Base-by-base conservation (phyloP, 345 rosid genomes). In the Rhizophora mangle region DNA sequence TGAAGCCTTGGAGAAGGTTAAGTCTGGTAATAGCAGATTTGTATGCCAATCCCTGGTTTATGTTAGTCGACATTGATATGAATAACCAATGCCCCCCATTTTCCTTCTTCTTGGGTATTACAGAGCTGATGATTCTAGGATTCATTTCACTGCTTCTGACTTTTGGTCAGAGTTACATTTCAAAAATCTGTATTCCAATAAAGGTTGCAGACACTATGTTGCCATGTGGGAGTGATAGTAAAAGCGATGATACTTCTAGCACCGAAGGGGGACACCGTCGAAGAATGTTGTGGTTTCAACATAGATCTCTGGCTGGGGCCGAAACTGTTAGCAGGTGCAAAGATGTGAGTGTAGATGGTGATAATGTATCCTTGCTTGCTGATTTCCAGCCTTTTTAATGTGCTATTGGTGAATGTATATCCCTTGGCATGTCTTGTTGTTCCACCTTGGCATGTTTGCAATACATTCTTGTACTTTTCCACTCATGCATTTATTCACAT, bases 81-180 rank as follows among this genome's bases (percentile, higher is more conserved):
- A 6, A 63, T 32, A 37, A 62, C 24, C 53, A 10, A 27, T 3
- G 57, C 5, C n/a, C 18, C 5, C n/a, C 24, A 21, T 65, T 47
- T 55, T 22, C 54, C 11, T 53, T 24, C 31, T 43, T 18, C 47
- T 34, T 72, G 27, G n/a, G 52, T 73, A 37, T 26, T 88, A 86
- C 89, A 95, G 99, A 92, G 81, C 75, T 95, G 80, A 95, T 92
- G 98, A 72, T 95, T 82, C 78, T 92, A 57, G 99, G 98, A 36
- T 95, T 95, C 83, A 88, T 95, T 75, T 95, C 99, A 5, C 79
- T 95, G 72, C 87, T 95, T 64, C 82, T 92, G 65, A 89, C 92
- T 60, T 92, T 95, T 72, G 82, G 91, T 16, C 91, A 86, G 84
- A 79, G 24, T 46, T 85, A 80, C 82, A 81, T 95, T 63, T 51